phyloP scores from a whole-genome alignment of 2,329 filamentous ascomycete genomes.

The Diplodia corticola region DNA sequence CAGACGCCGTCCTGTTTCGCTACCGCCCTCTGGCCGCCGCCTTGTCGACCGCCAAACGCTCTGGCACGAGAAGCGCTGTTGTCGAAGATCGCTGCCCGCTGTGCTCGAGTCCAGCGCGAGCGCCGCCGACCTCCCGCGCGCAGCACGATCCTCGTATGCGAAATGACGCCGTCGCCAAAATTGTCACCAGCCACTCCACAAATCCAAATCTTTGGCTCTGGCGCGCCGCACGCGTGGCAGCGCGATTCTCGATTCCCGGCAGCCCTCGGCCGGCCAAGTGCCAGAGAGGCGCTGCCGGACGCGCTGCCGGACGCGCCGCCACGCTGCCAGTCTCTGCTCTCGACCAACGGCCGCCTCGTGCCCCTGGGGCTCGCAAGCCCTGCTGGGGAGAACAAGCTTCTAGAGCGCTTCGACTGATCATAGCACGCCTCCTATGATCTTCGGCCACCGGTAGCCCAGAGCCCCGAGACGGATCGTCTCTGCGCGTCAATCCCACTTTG shows the following conservation, averaged over 20 bases:
- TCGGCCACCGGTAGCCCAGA: neutral
- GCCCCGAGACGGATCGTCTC: constrained; percentile 2
- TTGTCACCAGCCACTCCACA: neutral
- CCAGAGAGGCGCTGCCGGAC: neutral
- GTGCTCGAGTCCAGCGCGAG: neutral
- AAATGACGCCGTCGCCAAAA: constrained; percentile 13
- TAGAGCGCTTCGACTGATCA: neutral
- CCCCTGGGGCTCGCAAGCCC: neutral
- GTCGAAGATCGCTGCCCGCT: neutral
- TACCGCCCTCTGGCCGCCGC: neutral
- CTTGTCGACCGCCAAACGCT: neutral
- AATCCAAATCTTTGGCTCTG: neutral
- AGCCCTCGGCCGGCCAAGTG: neutral
- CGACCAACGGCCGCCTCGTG: neutral
- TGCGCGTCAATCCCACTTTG: constrained; percentile 2
- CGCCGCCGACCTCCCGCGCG: neutral
- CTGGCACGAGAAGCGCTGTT: neutral
- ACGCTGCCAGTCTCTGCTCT: neutral
- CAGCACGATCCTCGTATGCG: constrained; percentile 9
- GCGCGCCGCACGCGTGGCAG: neutral
- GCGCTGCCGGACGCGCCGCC: neutral
- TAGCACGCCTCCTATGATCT: constrained; percentile 1
- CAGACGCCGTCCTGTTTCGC: too few relatives aligned
- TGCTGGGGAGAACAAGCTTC: neutral
- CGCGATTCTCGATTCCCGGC: neutral